These are phyloP conservation scores for Phytophthora tentaculata DNA, from an alignment of 352 stramenopile species.

Conservation along the genomic window DNA sequence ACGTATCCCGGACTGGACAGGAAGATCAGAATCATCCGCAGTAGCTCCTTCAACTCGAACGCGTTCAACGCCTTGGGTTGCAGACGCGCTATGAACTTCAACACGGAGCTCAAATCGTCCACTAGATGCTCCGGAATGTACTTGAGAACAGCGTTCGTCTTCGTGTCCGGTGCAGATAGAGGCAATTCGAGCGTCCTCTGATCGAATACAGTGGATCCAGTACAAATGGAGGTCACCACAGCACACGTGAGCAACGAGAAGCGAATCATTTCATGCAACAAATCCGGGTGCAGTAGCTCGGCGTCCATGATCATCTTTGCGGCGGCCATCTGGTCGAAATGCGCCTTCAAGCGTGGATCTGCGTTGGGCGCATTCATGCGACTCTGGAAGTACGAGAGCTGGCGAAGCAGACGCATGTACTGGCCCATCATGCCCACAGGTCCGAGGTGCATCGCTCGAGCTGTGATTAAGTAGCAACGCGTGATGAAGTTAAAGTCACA, in stretches of 20 bases:
- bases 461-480: slow-evolving; percentile 96
- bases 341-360: slow-evolving; percentile 71
- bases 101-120: slow-evolving; percentile 92
- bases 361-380: slow-evolving; percentile 72
- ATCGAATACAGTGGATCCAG: slow-evolving; percentile 25
- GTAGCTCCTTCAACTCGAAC: slow-evolving; percentile 89
- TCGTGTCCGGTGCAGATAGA: slow-evolving; percentile 41
- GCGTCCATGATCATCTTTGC: slow-evolving; percentile 86
- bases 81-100: slow-evolving; percentile 92
- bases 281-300: slow-evolving; percentile 77
- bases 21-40: slow-evolving; percentile 92
- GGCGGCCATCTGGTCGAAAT: slow-evolving; percentile 76
- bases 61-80: slow-evolving; percentile 83
- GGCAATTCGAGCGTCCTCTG: slow-evolving; percentile 38
- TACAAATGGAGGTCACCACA: slow-evolving; percentile 68
- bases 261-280: slow-evolving; percentile 79
- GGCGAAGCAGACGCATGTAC: slow-evolving; percentile 89
- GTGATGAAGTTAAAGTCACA: slow-evolving; percentile 96
- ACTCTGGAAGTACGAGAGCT: slow-evolving; percentile 90
- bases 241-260: slow-evolving; percentile 73
- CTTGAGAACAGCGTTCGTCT: slow-evolving; percentile 54
- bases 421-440: slow-evolving; percentile 85
- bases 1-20: slow-evolving; percentile 89
- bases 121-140: slow-evolving; percentile 96
- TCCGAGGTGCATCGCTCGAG: slow-evolving; percentile 92